Conservation (phyloP, 441 rosid genomes). For the Aleurites moluccanus region DNA sequence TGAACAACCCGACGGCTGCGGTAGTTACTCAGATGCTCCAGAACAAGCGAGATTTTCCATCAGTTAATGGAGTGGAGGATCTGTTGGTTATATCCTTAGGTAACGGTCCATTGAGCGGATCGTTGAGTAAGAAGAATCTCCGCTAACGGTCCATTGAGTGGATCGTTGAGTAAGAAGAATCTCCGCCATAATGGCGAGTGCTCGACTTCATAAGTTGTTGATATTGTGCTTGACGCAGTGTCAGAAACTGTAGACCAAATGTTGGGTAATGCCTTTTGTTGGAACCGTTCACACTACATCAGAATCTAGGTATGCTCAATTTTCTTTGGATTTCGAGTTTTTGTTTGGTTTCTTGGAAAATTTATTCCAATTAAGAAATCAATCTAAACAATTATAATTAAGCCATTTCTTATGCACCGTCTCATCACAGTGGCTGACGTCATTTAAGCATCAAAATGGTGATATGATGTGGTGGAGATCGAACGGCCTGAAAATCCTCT, state of each 20-base stretch:
- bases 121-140: too few relatives aligned
- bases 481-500: too few relatives aligned
- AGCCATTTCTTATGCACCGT: too few relatives aligned
- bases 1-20: constrained; percentile 93
- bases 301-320: constrained; percentile 68
- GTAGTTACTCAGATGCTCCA: constrained; percentile 93
- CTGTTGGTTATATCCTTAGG: constrained; percentile 80
- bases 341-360: constrained; percentile 27
- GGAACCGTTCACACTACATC: constrained; percentile 82
- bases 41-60: constrained; percentile 92
- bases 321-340: not conserved
- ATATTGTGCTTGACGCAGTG: constrained; percentile 77
- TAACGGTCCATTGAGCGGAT: too few relatives aligned
- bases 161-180: constrained; percentile 32
- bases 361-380: not conserved
- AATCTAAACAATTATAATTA: not conserved
- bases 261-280: constrained; percentile 88
- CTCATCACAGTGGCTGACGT: too few relatives aligned
- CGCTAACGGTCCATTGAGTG: constrained; percentile 31
- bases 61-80: constrained; percentile 81
- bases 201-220: constrained; percentile 65
- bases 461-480: too few relatives aligned
- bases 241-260: constrained; percentile 91
- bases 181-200: constrained; percentile 52
- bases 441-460: too few relatives aligned